phyloP scores from a whole-genome alignment of 768 basidiomycete genomes.

The Terana coerulea region DNA sequence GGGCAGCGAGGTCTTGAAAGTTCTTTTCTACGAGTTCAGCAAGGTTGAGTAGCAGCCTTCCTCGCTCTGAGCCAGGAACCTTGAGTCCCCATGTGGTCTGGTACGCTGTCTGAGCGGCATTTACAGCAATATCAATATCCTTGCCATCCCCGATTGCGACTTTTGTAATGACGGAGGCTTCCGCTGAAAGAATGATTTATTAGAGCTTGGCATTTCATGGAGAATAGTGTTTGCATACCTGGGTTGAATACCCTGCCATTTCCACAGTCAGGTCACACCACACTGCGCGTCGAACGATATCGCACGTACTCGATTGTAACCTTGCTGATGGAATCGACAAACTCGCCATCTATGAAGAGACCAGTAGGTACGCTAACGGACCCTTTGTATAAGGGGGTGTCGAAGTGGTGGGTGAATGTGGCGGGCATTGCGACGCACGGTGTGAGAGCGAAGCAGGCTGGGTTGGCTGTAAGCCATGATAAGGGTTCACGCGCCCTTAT shows the following conservation, averaged over 20 bases:
- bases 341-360: conserved; percentile 41
- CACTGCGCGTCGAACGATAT: no score
- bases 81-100: conserved; percentile 48
- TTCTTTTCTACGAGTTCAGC: conserved; percentile 48
- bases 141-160: conserved; percentile 32
- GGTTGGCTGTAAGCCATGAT: no score
- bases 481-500: no score
- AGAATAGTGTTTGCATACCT: no score
- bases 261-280: no score
- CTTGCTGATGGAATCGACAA: conserved; percentile 13
- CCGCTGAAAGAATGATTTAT: background rate
- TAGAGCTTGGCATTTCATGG: no score
- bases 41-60: conserved; percentile 41
- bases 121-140: conserved; percentile 47
- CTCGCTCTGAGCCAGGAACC: conserved; percentile 35
- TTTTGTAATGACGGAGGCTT: conserved; percentile 22
- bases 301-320: conserved; percentile 14
- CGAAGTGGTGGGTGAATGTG: conserved; percentile 24
- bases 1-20: conserved; percentile 41
- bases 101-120: conserved; percentile 38
- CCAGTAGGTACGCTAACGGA: conserved; percentile 27
- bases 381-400: conserved; percentile 26
- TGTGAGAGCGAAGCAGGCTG: no score
- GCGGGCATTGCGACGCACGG: conserved; percentile 8
- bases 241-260: no score